Evolutionary conservation across 2,329 filamentous ascomycete species (phyloP), one percentile per base, ranked within the genome.

Genomic region (Colletotrichum graminicola): DNA sequence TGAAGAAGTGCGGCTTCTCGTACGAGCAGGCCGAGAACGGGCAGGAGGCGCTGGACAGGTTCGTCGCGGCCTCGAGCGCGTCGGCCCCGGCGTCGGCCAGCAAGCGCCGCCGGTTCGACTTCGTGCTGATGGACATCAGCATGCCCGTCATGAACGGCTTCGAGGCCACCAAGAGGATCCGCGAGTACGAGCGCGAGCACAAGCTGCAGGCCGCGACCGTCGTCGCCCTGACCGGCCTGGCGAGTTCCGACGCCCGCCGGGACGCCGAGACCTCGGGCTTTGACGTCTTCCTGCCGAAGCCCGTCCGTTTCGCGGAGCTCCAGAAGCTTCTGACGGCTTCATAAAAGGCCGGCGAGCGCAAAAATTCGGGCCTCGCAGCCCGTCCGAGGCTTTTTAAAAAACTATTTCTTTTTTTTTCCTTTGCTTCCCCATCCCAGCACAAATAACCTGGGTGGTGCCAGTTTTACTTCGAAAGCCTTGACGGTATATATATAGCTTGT

Each of bases 111-210:
- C 73, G 51, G 2, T 83, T 82, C 49, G 79, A 80, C 60, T 81
- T 78, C 32, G 73, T 83, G 2, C 75, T 83, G 1, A 83, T 83
- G 81, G 87, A 89, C 73, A 83, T 88, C 8, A 85, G 82, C 76
- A 89, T 89, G 88, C 87, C 87, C 0, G 79, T 88, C 5, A 84
- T 89, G 74, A 83, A 89, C 73, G 85, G 85, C 0, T 78, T 87
- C 18, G 83, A 84, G 26, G 81, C 85, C 0, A 88, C 86, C 11
- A 79, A 81, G 12, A 80, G 79, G 65, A 88, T 89, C 26, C 82
- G 87, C 4, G 80, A 82, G 2, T 80, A 85, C 23, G 87, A 89
- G 75, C 78, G 79, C 5, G 81, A 84, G 5, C 77, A 82, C 14
- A 78, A 77, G 1, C 73, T 84, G 3, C 74, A 78, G 2, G 82